phyloP scores from a whole-genome alignment of 495 filamentous ascomycete genomes.

The Neurospora cerealis region DNA sequence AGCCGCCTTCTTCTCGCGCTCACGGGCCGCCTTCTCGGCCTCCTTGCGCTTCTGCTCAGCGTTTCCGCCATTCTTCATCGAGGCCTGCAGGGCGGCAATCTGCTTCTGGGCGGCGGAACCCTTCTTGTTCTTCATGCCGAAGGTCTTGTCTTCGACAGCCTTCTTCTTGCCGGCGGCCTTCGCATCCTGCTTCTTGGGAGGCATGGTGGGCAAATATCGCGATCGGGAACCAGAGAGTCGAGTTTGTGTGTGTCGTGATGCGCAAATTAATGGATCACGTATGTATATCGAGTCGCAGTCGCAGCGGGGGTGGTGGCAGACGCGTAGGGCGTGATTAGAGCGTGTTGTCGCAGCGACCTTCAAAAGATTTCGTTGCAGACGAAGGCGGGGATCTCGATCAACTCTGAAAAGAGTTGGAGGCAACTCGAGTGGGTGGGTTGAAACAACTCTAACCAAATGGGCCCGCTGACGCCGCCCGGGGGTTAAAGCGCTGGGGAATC shows the following conservation, averaged over 20 bases:
- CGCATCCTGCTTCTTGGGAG: constrained; percentile 68
- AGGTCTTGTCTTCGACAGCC: constrained; percentile 85
- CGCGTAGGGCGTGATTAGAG: not conserved
- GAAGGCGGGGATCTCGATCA: not conserved
- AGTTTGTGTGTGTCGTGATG: not conserved
- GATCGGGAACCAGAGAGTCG: not conserved
- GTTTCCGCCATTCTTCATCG: constrained; percentile 58
- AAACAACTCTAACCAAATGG: not conserved
- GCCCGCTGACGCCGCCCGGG: not conserved
- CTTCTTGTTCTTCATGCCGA: constrained; percentile 99
- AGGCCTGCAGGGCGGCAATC: constrained; percentile 69
- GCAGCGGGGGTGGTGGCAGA: not conserved
- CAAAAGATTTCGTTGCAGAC: not conserved
- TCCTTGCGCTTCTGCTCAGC: constrained; percentile 81
- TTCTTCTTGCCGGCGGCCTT: constrained; percentile 51
- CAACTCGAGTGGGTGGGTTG: not conserved
- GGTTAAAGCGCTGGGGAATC: not conserved
- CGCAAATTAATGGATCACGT: not conserved
- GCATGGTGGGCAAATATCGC: constrained; percentile 51
- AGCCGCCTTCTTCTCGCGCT: constrained; percentile 73
- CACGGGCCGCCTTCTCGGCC: constrained; percentile 75
- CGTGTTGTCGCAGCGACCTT: not conserved
- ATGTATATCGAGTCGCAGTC: not conserved
- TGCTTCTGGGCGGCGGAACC: constrained; percentile 78
- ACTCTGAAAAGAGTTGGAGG: not conserved